These are phyloP conservation scores for Angophora floribunda DNA, from an alignment of 345 rosid species.

Conservation along the genomic window DNA sequence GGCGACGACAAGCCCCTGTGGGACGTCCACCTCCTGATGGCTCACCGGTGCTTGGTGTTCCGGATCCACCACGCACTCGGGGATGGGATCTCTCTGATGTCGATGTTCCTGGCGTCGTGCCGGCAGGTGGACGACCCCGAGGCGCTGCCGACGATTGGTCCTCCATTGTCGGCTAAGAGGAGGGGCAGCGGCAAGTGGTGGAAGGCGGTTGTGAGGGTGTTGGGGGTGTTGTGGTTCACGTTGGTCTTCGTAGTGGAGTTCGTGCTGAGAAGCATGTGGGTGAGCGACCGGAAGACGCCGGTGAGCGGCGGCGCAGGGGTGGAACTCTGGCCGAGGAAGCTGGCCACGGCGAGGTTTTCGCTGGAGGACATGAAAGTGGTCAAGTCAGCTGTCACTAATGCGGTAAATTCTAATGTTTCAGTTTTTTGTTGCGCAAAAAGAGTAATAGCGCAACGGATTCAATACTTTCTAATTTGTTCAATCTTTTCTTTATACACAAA, in stretches of 20 bases:
- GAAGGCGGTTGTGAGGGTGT: background rate
- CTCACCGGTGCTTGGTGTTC: conserved; percentile 19
- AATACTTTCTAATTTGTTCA: background rate
- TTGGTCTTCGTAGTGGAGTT: conserved; percentile 24
- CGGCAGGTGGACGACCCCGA: conserved; percentile 19
- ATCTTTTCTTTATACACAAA: background rate
- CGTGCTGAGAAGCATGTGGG: conserved; percentile 14
- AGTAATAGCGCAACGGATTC: background rate
- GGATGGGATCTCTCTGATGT: conserved; percentile 48
- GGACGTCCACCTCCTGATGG: conserved; percentile 37
- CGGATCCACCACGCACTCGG: conserved; percentile 56
- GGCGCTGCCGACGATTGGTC: conserved; percentile 10
- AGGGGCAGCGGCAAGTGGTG: background rate
- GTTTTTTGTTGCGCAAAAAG: background rate
- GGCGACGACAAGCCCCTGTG: conserved; percentile 40
- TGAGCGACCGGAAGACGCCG: conserved; percentile 24
- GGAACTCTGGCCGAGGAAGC: conserved; percentile 64
- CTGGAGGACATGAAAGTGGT: conserved; percentile 50
- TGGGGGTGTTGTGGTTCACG: conserved; percentile 26
- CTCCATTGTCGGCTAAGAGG: background rate
- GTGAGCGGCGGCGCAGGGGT: conserved; percentile 48
- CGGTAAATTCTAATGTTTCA: conserved; percentile 14
- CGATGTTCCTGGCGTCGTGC: conserved; percentile 35
- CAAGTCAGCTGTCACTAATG: conserved; percentile 24
- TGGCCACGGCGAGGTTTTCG: conserved; percentile 38